A percentile compares a stretch with the other conserved stretches of the same genome.
Evolutionary conservation across 805 yeast genomes (phyloP).

Genomic region (Pichia gijzeniarum): DNA sequence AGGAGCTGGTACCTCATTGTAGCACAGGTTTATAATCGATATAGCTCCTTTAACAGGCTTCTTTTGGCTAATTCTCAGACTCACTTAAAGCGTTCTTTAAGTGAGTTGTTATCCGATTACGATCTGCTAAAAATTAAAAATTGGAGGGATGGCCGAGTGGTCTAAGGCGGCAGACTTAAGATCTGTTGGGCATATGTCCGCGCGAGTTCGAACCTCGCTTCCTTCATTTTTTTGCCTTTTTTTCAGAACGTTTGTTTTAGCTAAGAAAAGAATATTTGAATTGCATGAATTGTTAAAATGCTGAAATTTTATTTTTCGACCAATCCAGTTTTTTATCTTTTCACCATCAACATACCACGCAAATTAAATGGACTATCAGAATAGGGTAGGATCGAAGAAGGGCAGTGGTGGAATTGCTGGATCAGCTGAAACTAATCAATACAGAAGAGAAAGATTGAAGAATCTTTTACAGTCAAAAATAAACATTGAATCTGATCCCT

Average conservation of each 20-base stretch:
- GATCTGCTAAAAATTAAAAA: too few species aligned
- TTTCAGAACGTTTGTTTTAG: not conserved
- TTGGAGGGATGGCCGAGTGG: conserved; percentile 22
- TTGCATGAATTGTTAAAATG: too few species aligned
- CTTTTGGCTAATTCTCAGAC: too few species aligned
- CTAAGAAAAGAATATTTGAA: not conserved
- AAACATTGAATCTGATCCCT: conserved; percentile 65
- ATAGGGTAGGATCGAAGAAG: conserved; percentile 82
- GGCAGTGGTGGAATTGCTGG: conserved; percentile 91
- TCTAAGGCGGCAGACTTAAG: conserved; percentile 22
- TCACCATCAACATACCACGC: too few species aligned
- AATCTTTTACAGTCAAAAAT: conserved; percentile 49
- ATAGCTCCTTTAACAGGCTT: too few species aligned
- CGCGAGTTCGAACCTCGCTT: conserved; percentile 23
- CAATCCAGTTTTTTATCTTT: too few species aligned
- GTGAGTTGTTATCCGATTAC: too few species aligned
- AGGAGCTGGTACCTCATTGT: too few species aligned
- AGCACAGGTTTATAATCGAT: too few species aligned
- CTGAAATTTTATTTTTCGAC: too few species aligned
- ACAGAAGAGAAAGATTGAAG: conserved; percentile 60
- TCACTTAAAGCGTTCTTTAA: too few species aligned
- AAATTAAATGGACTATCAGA: conserved; percentile 72
- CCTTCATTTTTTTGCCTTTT: conserved; percentile 13
- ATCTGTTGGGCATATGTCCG: conserved; percentile 20
- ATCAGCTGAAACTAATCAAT: conserved; percentile 58